Base-by-base conservation (phyloP, 164 flowering plant species). In the Aristolochia contorta region DNA sequence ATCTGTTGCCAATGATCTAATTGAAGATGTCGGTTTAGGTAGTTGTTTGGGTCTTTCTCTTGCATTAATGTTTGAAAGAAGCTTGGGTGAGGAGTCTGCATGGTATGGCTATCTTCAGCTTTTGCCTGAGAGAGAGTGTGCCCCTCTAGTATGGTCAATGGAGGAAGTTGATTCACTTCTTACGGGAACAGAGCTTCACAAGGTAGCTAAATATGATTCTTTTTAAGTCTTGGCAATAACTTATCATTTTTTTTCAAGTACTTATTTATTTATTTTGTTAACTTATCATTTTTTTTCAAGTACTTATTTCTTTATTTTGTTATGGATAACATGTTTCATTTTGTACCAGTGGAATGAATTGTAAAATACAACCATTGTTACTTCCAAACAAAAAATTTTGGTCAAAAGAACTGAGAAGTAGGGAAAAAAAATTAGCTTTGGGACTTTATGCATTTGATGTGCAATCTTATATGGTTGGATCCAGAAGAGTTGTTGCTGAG, bases 71-170 rank as follows among this genome's bases (percentile, higher is more conserved):
- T 87, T 80, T 60, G 98, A 93, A 80, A 76, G 49, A 58, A 83
- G 90, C 78, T 71, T 89, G 32, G 87, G 85, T 0, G 66, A 70
- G n/a, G 57, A 18, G 7, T 89, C 97, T 3, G 74, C 73, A n/a
- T 93, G 98, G 98, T 77, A 77, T 21, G 83, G 82, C 10, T 93
- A 93, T 70, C 82, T 93, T 27, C 85, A 80, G 60, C 55, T 90
- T 24, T 68, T 93, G 74, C 97, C 98, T 6, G 61, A 67, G 2
- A 57, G 56, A 27, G 94, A 87, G 63, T 65, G 78, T 54, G 69
- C 89, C 72, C 98, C 98, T 0, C 55, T 84, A 71, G 75, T 84
- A 43, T 93, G 98, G 98, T 74, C 78, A 20, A 61, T 74, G 53
- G 73, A 73, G 7, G 87, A 89, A 59, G 70, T 93, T 13, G 96